A percentile compares a stretch with the other conserved stretches of the same genome.
phyloP scores from a whole-genome alignment of 371 early-diverging fungal genomes.

The Ecytonucleospora hepatopenaei region DNA sequence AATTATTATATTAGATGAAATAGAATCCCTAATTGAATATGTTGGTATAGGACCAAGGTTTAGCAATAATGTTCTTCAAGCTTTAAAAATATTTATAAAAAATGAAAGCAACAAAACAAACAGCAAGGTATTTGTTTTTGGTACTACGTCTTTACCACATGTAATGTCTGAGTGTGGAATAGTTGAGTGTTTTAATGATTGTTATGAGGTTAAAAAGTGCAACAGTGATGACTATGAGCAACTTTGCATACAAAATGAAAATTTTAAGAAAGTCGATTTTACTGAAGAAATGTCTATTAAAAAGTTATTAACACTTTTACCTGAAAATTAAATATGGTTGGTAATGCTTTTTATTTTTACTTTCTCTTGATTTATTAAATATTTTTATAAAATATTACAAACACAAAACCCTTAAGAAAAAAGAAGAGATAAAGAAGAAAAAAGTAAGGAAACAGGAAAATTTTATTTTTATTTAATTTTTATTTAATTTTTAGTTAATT shows the following conservation, averaged over 20 bases:
- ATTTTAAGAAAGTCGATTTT: conserved; percentile 40
- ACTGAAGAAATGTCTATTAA: conserved; percentile 33
- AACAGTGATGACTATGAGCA: conserved; percentile 36
- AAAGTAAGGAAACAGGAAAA: no score
- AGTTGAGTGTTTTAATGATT: conserved; percentile 46
- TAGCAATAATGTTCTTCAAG: conserved; percentile 84
- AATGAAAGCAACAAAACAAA: conserved; percentile 38
- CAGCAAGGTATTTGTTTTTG: conserved; percentile 55
- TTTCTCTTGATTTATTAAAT: not conserved
- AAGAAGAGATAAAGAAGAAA: no score
- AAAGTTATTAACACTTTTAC: conserved; percentile 31
- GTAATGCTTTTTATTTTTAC: not conserved
- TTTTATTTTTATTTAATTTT: conserved; percentile 2
- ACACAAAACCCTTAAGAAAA: not conserved
- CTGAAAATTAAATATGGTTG: conserved; percentile 29
- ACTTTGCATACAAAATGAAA: conserved; percentile 39
- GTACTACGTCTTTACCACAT: conserved; percentile 46
- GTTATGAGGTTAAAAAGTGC: conserved; percentile 25
- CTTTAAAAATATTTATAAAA: conserved; percentile 61
- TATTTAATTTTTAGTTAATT: not conserved
- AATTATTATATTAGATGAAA: conserved; percentile 84
- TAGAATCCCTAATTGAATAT: conserved; percentile 86
- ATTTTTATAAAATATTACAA: not conserved
- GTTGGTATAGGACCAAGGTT: conserved; percentile 92
- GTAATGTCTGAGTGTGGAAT: conserved; percentile 46